A percentile compares a stretch with the other conserved stretches of the same genome.
Conservation (phyloP, 192 early-diverging fungal species). For the Nowakowskiella sp. region DNA sequence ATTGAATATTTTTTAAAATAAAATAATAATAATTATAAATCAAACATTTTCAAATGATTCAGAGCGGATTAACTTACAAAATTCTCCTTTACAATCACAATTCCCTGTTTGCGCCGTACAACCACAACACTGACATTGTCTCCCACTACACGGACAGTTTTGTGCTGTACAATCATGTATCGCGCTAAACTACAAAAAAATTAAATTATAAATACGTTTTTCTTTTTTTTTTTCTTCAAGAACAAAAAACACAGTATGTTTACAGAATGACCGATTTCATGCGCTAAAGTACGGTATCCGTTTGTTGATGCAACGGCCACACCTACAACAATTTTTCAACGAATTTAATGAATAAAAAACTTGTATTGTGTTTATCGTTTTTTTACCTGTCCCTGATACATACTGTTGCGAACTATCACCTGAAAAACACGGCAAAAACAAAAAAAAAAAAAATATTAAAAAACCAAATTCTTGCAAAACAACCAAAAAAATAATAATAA, state of each 20-base stretch:
- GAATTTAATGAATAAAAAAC: too few relatives aligned
- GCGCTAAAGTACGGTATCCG: too few relatives aligned
- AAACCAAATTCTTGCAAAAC: too few relatives aligned
- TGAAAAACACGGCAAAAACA: too few relatives aligned
- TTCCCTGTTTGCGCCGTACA: slow-evolving; percentile 50
- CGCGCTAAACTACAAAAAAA: slow-evolving; percentile 49
- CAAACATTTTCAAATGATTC: not conserved
- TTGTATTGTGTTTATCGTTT: too few relatives aligned
- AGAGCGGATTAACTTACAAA: slow-evolving; percentile 16
- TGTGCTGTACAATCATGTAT: slow-evolving; percentile 74
- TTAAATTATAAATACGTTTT: not conserved
- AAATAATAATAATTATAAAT: not conserved
- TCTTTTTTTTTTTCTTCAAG: not conserved
- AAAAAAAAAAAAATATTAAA: too few relatives aligned
- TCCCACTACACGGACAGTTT: slow-evolving; percentile 44
- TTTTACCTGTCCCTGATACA: too few relatives aligned
- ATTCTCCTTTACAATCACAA: slow-evolving; percentile 45
- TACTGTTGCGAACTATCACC: too few relatives aligned
- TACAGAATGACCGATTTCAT: slow-evolving; percentile 87
- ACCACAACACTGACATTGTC: slow-evolving; percentile 59
- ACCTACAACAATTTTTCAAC: too few relatives aligned
- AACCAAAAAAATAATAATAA: too few relatives aligned
- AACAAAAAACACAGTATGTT: slow-evolving; percentile 6
- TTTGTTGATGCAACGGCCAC: too few relatives aligned
- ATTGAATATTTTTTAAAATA: too few relatives aligned